These are phyloP conservation scores for Astrothelium subdiscretum DNA, from an alignment of 495 filamentous ascomycete genomes.

Conservation along the genomic window DNA sequence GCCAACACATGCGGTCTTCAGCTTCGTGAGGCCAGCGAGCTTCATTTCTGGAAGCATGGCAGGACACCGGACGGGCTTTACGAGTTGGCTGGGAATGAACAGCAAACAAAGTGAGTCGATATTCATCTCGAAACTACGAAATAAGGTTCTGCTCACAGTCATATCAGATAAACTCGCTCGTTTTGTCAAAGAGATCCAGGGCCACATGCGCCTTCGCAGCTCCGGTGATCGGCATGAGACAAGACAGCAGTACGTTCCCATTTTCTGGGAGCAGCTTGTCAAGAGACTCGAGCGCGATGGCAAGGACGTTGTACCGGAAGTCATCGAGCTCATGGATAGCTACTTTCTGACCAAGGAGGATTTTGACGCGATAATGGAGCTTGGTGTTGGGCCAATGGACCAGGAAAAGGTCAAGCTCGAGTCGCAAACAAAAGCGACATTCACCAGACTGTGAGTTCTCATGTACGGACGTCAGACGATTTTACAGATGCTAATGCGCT, in stretches of 20 bases:
- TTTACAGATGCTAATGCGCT: background rate
- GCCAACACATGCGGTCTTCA: slow-evolving; percentile 95
- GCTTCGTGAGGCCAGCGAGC: slow-evolving; percentile 85
- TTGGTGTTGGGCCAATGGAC: slow-evolving; percentile 76
- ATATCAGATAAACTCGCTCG: slow-evolving; percentile 61
- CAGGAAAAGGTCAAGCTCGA: slow-evolving; percentile 65
- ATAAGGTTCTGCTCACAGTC: slow-evolving; percentile 9
- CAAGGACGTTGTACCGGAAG: slow-evolving; percentile 28
- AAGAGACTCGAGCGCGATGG: slow-evolving; percentile 36
- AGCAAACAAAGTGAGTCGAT: slow-evolving; percentile 53
- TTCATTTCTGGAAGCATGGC: slow-evolving; percentile 68
- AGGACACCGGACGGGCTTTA: slow-evolving; percentile 52
- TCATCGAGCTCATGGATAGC: slow-evolving; percentile 86
- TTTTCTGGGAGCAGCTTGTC: slow-evolving; percentile 75
- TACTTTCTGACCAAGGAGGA: slow-evolving; percentile 96
- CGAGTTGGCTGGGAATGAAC: slow-evolving; percentile 88
- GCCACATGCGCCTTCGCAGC: slow-evolving; percentile 85
- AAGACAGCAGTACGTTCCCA: slow-evolving; percentile 83
- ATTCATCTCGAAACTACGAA: background rate
- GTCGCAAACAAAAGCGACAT: slow-evolving; percentile 71
- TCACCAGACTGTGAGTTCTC: slow-evolving; percentile 62
- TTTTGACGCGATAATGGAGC: slow-evolving; percentile 82
- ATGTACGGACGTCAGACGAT: background rate
- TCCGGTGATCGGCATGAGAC: slow-evolving; percentile 92
- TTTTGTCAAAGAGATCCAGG: slow-evolving; percentile 87